Evolutionary conservation across 202 grass and related monocot species (phyloP).

Genomic region (Schoenoplectus tabernaemontani): DNA sequence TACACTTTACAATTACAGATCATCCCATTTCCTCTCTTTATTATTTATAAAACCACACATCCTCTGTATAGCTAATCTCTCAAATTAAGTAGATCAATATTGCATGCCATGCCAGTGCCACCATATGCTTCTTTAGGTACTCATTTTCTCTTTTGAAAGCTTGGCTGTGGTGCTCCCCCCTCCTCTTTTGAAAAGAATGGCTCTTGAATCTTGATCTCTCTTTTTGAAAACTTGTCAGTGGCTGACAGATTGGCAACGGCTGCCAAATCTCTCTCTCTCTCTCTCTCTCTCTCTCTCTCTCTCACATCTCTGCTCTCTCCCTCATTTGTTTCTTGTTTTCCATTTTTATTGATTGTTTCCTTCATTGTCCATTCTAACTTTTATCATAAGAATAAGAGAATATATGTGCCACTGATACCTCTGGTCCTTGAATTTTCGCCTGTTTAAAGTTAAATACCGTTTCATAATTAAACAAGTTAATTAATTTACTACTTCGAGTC

Average conservation of each 20-base stretch:
- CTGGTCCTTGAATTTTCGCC: not conserved
- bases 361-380: not conserved
- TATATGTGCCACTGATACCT: not conserved
- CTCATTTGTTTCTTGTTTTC: not conserved
- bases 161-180: not conserved
- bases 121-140: conserved; percentile 7
- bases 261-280: not conserved
- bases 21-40: not conserved
- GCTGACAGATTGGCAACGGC: not conserved
- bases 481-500: not conserved
- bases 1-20: not conserved
- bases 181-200: not conserved
- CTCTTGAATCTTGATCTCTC: no score
- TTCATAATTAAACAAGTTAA: not conserved
- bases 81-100: not conserved
- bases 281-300: no score
- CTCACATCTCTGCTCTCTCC: not conserved
- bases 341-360: not conserved
- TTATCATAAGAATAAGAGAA: not conserved
- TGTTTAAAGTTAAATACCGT: not conserved
- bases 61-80: not conserved
- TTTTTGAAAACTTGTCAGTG: no score
- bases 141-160: not conserved
- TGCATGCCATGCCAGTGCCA: not conserved
- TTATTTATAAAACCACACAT: not conserved